Conservation (phyloP, 495 filamentous ascomycete genomes). For the Annulohypoxylon stygium region DNA sequence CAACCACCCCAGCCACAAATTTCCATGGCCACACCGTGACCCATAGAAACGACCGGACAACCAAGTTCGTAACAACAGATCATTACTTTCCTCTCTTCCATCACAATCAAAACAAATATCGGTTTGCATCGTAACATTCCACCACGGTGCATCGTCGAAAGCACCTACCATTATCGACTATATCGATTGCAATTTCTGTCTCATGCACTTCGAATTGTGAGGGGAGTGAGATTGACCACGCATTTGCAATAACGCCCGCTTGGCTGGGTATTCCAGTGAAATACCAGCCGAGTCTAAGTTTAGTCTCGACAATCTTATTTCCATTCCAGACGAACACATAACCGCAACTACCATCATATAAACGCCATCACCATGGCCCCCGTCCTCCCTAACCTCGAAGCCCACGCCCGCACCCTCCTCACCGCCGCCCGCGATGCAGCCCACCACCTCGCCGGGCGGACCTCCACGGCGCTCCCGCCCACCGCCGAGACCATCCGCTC, state of each 20-base stretch:
- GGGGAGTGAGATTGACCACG: slow-evolving; percentile 23
- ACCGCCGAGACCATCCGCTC: slow-evolving; percentile 22
- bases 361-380: slow-evolving; percentile 43
- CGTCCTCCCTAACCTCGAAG: slow-evolving; percentile 44
- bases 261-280: slow-evolving; percentile 49
- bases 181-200: slow-evolving; percentile 24
- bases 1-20: slow-evolving; percentile 44
- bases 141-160: slow-evolving; percentile 25
- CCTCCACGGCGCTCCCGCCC: slow-evolving; percentile 22
- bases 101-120: slow-evolving; percentile 15
- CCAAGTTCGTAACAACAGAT: slow-evolving; percentile 14
- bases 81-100: slow-evolving; percentile 10
- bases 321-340: slow-evolving; percentile 13
- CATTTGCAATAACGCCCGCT: slow-evolving; percentile 12
- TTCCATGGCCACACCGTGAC: slow-evolving; percentile 28
- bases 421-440: slow-evolving; percentile 38
- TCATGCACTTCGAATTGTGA: slow-evolving; percentile 25
- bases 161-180: slow-evolving; percentile 11
- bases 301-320: slow-evolving; percentile 10
- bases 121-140: slow-evolving; percentile 26
- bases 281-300: slow-evolving; percentile 32
- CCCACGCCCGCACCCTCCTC: slow-evolving; percentile 47
- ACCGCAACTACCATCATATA: background rate
- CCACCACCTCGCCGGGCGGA: slow-evolving; percentile 30
- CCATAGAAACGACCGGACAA: slow-evolving; percentile 50